Conservation (phyloP, 1,284 basidiomycete species). For the Ustilago cynodontis region DNA sequence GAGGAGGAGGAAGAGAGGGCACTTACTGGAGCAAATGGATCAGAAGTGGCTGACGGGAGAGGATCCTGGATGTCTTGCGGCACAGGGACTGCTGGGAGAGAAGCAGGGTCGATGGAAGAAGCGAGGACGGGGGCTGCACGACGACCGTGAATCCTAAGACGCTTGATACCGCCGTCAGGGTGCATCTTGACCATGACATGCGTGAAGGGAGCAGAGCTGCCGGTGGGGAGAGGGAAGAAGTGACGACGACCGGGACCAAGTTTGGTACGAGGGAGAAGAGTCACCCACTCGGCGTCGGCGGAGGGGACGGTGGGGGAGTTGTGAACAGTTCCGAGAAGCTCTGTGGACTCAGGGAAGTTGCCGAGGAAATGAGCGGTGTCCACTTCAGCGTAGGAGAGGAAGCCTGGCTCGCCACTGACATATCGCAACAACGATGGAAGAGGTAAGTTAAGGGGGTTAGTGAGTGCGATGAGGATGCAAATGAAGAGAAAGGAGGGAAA, state of each 20-base stretch:
- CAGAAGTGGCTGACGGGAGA: slow-evolving; percentile 49
- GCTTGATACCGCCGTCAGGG: slow-evolving; percentile 95
- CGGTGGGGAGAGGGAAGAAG: slow-evolving; percentile 82
- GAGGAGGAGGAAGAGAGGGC: slow-evolving; percentile 24
- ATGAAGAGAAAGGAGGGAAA: not conserved
- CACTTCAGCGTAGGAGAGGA: slow-evolving; percentile 83
- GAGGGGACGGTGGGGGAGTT: slow-evolving; percentile 42
- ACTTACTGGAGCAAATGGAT: slow-evolving; percentile 44
- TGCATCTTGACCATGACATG: slow-evolving; percentile 90
- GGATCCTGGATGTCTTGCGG: slow-evolving; percentile 53
- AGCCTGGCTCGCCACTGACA: slow-evolving; percentile 72
- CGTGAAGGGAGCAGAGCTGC: slow-evolving; percentile 74
- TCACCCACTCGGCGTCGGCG: slow-evolving; percentile 75
- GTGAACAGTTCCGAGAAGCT: slow-evolving; percentile 78
- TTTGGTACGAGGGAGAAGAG: slow-evolving; percentile 81
- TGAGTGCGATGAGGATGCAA: no score
- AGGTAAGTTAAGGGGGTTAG: not conserved
- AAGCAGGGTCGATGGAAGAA: slow-evolving; percentile 23
- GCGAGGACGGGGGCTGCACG: slow-evolving; percentile 70
- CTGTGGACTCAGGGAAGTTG: slow-evolving; percentile 87
- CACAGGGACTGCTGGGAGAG: slow-evolving; percentile 44
- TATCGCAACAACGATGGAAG: not conserved
- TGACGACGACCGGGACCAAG: slow-evolving; percentile 91
- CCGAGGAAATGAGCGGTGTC: slow-evolving; percentile 97
- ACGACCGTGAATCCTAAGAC: slow-evolving; percentile 84